Evolutionary conservation across 106 monocot species (phyloP), one percentile per base, ranked within the genome.

Genomic region (Acorus calamus): DNA sequence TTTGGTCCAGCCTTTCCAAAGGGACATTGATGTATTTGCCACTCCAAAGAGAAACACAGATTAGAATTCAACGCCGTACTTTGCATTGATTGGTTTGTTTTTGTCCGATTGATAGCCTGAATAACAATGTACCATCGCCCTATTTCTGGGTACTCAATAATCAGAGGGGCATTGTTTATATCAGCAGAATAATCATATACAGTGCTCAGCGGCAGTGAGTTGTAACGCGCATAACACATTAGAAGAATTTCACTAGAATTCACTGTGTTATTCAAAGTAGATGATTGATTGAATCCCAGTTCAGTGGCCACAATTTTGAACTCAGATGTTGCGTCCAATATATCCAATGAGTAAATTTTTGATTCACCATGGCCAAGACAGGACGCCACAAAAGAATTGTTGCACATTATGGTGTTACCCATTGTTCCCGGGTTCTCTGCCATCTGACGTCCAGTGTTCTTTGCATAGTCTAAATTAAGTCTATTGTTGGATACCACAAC

Each of bases 61-160:
- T 46, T 71, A 49, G 45, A n/a, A 5, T 71, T 49, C 9, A 66
- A 61, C 57, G 55, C 54, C 14, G 14, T 57, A 59, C 68, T 50
- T 61, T 68, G 47, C 4, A 49, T 42, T 53, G n/a, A 47, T 49
- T 41, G 49, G 69, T 78, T 78, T 62, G 57, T 43, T 48, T 63
- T 62, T 67, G 74, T 84, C 66, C 65, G 66, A 51, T 78, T 96
- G 61, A 79, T 53, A 56, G 69, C 76, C 62, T 85, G 68, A 67
- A 96, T 11, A 60, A 77, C 71, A 76, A 91, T 74, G 50, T 78
- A 91, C 91, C 91, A 91, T 2, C 76, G 75, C 51, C 96, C 87
- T 67, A 81, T 77, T 77, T 74, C 68, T 49, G 91, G 91, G 4
- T 65, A 78, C 10, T 77, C 80, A 8, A 91, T 66, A 74, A 80